phyloP scores from a whole-genome alignment of 495 filamentous ascomycete species.

The Trichoderma reesei region DNA sequence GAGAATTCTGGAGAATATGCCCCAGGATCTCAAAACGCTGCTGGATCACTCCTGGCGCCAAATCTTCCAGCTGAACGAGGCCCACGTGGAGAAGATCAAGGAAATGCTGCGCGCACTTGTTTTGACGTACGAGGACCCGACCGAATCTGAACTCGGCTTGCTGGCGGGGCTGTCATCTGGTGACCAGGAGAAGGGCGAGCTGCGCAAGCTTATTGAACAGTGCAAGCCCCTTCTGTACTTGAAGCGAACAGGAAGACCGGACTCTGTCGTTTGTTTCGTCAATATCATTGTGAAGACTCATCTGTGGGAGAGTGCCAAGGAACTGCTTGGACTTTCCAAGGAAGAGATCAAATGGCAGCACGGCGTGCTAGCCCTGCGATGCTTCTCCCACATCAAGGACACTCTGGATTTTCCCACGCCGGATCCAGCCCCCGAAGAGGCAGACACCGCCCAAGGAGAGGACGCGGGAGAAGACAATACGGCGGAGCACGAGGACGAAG shows the following conservation, averaged over 20 bases:
- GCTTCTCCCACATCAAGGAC: conserved; percentile 26
- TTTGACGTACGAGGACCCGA: conserved; percentile 27
- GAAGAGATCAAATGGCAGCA: conserved; percentile 33
- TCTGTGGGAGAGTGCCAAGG: conserved; percentile 22
- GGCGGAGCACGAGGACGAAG: not conserved
- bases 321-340: conserved; percentile 22
- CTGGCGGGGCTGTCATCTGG: conserved; percentile 20
- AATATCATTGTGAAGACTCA: conserved; percentile 25
- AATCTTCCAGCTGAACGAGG: conserved; percentile 21
- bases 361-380: conserved; percentile 26
- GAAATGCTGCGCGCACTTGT: conserved; percentile 28
- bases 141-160: conserved; percentile 21
- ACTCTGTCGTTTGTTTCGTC: conserved; percentile 22
- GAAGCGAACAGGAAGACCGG: conserved; percentile 10
- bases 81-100: conserved; percentile 22
- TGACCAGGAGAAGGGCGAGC: conserved; percentile 11
- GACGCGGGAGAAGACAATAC: not conserved
- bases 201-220: conserved; percentile 20
- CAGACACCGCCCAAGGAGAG: not conserved
- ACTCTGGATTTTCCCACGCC: not conserved
- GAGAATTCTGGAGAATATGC: conserved; percentile 22
- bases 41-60: conserved; percentile 24
- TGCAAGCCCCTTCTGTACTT: conserved; percentile 25
- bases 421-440: not conserved
- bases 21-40: conserved; percentile 23